Conservation (phyloP, 352 stramenopile species). For the Pythium sukuiense region DNA sequence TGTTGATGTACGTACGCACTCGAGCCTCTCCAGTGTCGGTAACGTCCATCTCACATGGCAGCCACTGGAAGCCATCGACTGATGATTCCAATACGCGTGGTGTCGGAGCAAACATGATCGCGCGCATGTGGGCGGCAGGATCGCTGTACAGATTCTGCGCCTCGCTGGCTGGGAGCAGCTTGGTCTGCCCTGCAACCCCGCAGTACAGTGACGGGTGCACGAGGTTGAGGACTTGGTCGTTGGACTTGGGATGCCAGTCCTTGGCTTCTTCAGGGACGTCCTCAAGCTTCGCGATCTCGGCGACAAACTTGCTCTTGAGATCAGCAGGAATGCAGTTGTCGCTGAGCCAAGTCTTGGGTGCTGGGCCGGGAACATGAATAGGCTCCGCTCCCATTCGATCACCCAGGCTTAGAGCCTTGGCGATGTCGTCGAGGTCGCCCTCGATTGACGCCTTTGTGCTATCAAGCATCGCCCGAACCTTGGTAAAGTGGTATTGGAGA, state of each 20-base stretch:
- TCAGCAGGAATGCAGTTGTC: background rate
- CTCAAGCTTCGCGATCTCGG: slow-evolving; percentile 17
- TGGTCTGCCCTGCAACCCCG: slow-evolving; percentile 38
- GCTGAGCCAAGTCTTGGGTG: background rate
- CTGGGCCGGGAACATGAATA: background rate
- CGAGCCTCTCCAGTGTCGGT: background rate
- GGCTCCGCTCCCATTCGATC: too few relatives aligned
- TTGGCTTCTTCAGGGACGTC: slow-evolving; percentile 41
- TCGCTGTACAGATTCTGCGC: background rate
- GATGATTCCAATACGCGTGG: slow-evolving; percentile 23
- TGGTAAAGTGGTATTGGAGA: background rate
- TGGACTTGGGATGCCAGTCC: slow-evolving; percentile 56
- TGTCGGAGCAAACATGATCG: slow-evolving; percentile 26
- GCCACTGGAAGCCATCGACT: slow-evolving; percentile 30
- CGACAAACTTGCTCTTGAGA: background rate
- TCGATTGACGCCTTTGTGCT: background rate
- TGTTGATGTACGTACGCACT: slow-evolving; percentile 43
- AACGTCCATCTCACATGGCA: slow-evolving; percentile 32
- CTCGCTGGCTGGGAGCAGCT: background rate
- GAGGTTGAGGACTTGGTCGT: slow-evolving; percentile 49
- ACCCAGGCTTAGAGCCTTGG: background rate
- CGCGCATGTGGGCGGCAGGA: slow-evolving; percentile 35
- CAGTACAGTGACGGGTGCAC: slow-evolving; percentile 51
- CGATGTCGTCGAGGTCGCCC: background rate
- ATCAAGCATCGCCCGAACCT: background rate